Base-by-base conservation (phyloP, 768 basidiomycete species). In the Suillus placidus region DNA sequence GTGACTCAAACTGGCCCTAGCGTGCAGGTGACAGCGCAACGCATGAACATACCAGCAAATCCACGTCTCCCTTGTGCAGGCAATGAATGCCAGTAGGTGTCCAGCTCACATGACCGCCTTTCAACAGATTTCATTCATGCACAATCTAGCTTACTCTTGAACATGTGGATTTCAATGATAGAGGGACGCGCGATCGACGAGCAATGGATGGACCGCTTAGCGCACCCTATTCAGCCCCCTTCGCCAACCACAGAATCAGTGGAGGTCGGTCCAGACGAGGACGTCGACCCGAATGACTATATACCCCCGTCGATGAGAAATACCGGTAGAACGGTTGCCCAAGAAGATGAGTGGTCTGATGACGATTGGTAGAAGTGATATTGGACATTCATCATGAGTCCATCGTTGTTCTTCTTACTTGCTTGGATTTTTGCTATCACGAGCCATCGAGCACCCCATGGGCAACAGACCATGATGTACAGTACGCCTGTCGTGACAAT, bases 21-120 rank as follows among this genome's bases (percentile, higher is more conserved):
- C 23, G 70, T 77, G 14, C 74, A 76, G 8, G 64, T 66, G 4
- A 79, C 80, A 13, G 80, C 81, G 34, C 75, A 72, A 26, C 67
- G 70, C 8, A 61, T 86, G 52, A 71, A 67, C 30, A 64, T 81
- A 67, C 69, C 75, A 23, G 71, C 74, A 0, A 73, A 78, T 38
- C 74, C 71, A n/a, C 64, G 72, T 30, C 77, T 75, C 10, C 79
- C 80, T 68, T 85, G 84, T 71, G 84, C 84, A 10, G 85, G 84
- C 0, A 84, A 85, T 60, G 85, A 86, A 69, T 82, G 83, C 40
- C 76, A 77, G 85, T 85, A 68, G 72, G 84, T 72, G 10, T 38
- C 18, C 68, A 12, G 12, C 20, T 35, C 54, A 0, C 20, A 18
- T 20, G 1, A 16, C 10, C 23, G 9, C 23, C 52, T 32, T 38